Percentiles rank a stretch among this genome's conserved stretches.
Conservation (phyloP, 1,139 yeast genomes). For the Geotrichum candidum region DNA sequence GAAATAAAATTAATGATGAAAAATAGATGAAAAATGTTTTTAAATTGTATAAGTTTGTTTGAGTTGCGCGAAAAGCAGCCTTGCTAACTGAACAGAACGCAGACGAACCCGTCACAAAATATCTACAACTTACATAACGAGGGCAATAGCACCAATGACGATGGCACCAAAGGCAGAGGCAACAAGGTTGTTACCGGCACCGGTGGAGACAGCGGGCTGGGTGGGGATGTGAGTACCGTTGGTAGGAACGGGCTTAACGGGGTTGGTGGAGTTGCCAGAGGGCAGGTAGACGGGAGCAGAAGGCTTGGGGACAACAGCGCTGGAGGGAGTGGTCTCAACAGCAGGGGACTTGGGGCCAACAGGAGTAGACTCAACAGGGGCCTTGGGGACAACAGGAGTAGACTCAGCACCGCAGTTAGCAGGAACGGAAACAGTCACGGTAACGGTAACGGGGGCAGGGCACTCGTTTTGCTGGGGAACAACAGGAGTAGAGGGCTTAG, state of each 20-base stretch:
- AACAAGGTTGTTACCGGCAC: constrained; percentile 4
- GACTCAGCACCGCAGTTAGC: too few relatives aligned
- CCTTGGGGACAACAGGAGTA: background rate
- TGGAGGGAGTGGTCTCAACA: too few relatives aligned
- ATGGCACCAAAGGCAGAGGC: constrained; percentile 5
- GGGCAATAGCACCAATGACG: constrained; percentile 4
- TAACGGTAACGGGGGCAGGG: too few relatives aligned
- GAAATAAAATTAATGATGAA: background rate
- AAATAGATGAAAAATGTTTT: background rate
- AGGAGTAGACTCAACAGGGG: background rate
- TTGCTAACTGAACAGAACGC: background rate
- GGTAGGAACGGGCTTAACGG: constrained; percentile 6
- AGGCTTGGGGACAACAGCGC: background rate
- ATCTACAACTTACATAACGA: constrained; percentile 1
- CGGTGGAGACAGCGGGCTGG: background rate
- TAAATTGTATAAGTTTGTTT: background rate
- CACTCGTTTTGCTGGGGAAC: too few relatives aligned
- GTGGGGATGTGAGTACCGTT: background rate
- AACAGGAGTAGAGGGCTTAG: too few relatives aligned
- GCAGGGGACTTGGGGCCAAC: too few relatives aligned
- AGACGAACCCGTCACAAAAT: background rate
- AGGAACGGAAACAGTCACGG: too few relatives aligned
- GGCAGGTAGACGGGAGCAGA: background rate
- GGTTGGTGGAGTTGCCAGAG: background rate
- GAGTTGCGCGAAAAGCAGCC: background rate